These are phyloP conservation scores for Tricholoma bakamatsutake DNA, from an alignment of 768 basidiomycete species.

Conservation along the genomic window DNA sequence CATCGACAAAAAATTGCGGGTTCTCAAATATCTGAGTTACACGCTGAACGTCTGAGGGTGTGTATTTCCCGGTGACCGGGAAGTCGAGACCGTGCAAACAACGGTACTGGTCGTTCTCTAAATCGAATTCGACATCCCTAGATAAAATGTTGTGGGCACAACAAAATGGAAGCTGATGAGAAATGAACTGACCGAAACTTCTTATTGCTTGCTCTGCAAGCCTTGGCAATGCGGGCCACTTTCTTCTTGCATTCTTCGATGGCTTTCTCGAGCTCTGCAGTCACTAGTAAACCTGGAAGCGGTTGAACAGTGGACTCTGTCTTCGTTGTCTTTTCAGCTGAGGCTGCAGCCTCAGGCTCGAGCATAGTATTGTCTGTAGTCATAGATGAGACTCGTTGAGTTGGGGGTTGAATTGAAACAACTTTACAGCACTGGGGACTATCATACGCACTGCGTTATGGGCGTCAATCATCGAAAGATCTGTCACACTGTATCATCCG, in stretches of 20 bases:
- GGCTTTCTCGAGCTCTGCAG: constrained; percentile 43
- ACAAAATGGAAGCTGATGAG: constrained; percentile 3
- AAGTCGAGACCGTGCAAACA: constrained; percentile 39
- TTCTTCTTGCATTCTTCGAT: constrained; percentile 39
- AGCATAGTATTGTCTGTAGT: constrained; percentile 7
- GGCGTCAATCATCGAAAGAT: not conserved
- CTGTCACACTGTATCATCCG: not conserved
- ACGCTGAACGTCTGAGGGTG: constrained; percentile 36
- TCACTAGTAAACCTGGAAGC: constrained; percentile 40
- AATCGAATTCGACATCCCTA: constrained; percentile 53
- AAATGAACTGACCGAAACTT: constrained; percentile 36
- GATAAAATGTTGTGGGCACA: constrained; percentile 1
- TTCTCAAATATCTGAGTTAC: constrained; percentile 47
- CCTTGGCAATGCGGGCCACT: constrained; percentile 39
- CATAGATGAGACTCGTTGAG: not conserved
- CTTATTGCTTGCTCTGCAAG: constrained; percentile 40
- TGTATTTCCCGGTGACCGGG: constrained; percentile 15
- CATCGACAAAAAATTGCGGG: constrained; percentile 45
- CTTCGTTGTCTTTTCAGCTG: constrained; percentile 1
- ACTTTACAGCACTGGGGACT: not conserved
- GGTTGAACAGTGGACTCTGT: constrained; percentile 26
- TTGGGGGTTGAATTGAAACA: not conserved
- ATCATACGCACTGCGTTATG: not conserved
- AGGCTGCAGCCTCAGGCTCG: not conserved
- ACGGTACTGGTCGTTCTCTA: constrained; percentile 44